Percentiles rank a stretch among this genome's conserved stretches.
phyloP scores from a whole-genome alignment of 805 yeast genomes.

The Lipomyces kockii region DNA sequence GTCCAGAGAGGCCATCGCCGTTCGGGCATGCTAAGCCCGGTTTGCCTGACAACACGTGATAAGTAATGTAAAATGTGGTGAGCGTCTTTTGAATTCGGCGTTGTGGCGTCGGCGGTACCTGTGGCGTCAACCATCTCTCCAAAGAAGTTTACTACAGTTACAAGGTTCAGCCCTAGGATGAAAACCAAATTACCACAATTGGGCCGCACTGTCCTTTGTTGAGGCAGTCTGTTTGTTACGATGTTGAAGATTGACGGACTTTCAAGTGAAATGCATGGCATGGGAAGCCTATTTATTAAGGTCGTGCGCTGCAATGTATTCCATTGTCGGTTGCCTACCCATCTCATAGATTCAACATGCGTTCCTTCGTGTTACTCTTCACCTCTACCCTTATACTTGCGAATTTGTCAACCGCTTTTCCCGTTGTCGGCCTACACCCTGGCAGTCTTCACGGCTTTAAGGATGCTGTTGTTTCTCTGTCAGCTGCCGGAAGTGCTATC shows the following conservation, averaged over 20 bases:
- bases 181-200: no score
- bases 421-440: neutral
- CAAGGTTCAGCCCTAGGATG: neutral
- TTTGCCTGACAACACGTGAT: neutral
- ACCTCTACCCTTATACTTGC: neutral
- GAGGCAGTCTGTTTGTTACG: neutral
- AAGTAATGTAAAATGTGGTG: neutral
- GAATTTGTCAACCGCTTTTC: neutral
- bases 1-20: conserved; percentile 1
- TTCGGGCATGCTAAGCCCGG: neutral
- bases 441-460: conserved; percentile 5
- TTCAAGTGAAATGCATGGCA: no score
- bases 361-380: conserved; percentile 2
- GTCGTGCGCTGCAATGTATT: neutral
- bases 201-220: neutral
- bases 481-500: neutral
- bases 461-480: conserved; percentile 1
- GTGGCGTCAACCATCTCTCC: no score
- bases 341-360: neutral
- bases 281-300: neutral
- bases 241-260: neutral
- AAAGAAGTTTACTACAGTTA: neutral
- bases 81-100: neutral
- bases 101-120: neutral
- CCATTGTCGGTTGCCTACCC: neutral